Evolutionary conservation across 1,139 yeast genomes (phyloP).

Genomic region (Yamadazyma conglobata): DNA sequence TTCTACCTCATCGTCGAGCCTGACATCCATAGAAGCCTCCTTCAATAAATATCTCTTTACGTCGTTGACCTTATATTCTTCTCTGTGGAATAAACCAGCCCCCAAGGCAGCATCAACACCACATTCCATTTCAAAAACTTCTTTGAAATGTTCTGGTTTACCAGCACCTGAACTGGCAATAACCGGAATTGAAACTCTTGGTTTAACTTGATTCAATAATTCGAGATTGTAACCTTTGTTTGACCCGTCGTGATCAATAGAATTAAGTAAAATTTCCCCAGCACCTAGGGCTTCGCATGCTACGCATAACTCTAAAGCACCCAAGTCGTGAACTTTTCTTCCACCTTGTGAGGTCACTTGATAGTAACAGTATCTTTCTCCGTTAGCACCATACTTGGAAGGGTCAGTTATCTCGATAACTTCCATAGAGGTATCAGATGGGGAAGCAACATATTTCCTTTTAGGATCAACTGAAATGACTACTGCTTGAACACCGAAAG

Average conservation of each 20-base stretch:
- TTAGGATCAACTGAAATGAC: conserved; percentile 97
- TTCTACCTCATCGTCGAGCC: conserved; percentile 30
- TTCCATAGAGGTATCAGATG: conserved; percentile 57
- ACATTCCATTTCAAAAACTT: conserved; percentile 73
- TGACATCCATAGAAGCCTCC: conserved; percentile 32
- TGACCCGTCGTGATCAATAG: conserved; percentile 95
- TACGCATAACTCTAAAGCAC: conserved; percentile 81
- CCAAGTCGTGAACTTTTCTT: conserved; percentile 81
- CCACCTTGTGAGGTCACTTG: conserved; percentile 97
- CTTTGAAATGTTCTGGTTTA: conserved; percentile 79
- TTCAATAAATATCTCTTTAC: conserved; percentile 62
- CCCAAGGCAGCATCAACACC: conserved; percentile 95
- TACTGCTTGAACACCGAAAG: conserved; percentile 95
- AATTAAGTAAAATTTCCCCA: conserved; percentile 87
- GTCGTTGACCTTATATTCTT: conserved; percentile 80
- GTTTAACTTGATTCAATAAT: conserved; percentile 70
- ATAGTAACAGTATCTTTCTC: conserved; percentile 85
- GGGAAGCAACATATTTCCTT: conserved; percentile 66
- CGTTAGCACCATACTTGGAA: conserved; percentile 69
- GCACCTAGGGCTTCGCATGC: conserved; percentile 97
- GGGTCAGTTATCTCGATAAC: conserved; percentile 45
- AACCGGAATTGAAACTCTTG: conserved; percentile 79
- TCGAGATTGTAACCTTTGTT: conserved; percentile 91
- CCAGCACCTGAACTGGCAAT: conserved; percentile 99
- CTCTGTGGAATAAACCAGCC: conserved; percentile 96